Conservation (phyloP, 495 filamentous ascomycete genomes). For the Talaromyces wortmannii region DNA sequence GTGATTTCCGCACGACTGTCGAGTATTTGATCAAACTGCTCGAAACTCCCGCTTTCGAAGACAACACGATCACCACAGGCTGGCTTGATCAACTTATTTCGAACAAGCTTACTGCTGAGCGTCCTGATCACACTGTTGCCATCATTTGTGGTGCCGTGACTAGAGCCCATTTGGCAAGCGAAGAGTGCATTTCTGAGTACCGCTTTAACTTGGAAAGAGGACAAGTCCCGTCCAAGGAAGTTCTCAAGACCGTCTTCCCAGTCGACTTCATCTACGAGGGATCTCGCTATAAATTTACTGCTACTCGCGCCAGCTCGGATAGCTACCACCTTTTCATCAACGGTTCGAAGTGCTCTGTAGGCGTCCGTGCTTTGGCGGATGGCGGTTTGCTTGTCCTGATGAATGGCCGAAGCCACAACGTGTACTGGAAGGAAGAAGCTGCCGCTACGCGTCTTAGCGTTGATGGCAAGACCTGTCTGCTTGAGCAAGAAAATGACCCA, state of each 20-base stretch:
- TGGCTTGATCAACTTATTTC: constrained; percentile 99
- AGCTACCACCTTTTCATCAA: constrained; percentile 99
- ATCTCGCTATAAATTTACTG: constrained; percentile 94
- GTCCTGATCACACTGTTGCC: constrained; percentile 85
- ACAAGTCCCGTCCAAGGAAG: constrained; percentile 92
- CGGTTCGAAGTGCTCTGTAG: constrained; percentile 91
- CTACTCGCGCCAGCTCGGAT: constrained; percentile 84
- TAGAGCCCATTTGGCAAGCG: constrained; percentile 90
- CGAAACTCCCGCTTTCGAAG: constrained; percentile 96
- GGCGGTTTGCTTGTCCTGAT: constrained; percentile 91
- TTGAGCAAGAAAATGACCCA: constrained; percentile 98
- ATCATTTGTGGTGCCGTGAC: constrained; percentile 91
- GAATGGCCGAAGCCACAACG: constrained; percentile 86
- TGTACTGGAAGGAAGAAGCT: constrained; percentile 99
- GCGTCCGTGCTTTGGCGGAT: constrained; percentile 86
- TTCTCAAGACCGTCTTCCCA: constrained; percentile 95
- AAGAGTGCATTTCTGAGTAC: constrained; percentile 82
- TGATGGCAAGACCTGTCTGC: constrained; percentile 93
- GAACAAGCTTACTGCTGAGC: constrained; percentile 94
- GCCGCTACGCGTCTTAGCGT: constrained; percentile 93
- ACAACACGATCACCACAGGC: constrained; percentile 98
- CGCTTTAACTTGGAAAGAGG: constrained; percentile 87
- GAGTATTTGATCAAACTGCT: constrained; percentile 99
- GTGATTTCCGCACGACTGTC: constrained; percentile 97
- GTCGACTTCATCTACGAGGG: constrained; percentile 99